Base-by-base conservation (phyloP, 192 early-diverging fungal species). In the Coemansia sp. region DNA sequence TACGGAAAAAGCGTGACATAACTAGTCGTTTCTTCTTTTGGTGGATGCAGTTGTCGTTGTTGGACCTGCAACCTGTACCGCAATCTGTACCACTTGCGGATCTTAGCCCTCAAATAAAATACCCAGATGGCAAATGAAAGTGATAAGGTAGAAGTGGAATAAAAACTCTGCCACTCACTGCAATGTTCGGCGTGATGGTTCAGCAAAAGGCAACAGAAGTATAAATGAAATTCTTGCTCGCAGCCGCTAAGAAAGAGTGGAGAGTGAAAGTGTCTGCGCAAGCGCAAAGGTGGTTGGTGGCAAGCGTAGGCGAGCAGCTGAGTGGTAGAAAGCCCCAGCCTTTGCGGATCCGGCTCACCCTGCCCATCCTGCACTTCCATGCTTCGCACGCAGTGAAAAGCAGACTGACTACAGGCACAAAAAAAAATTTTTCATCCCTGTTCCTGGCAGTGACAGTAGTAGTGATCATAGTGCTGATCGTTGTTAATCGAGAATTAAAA, bases 1-100 rank as follows among this genome's bases (percentile, higher is more conserved):
- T 86, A 54, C 87, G 87, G 85, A 95, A 95, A 71, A 95, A 95
- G 71, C 93, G 92, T 58, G 93, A 93, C 92, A 92, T 92, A 62
- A 54, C 82, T 63, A 26, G 28, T 65, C 50, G 28, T 58, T 66
- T 50, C 32, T 27, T 55, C 44, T 31, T 56, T 58, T 50, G 27
- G 55, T 41, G 60, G 25, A 26, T 22, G 7, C 19, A 22, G 50
- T 22, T n/a, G 19, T 52, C 50, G 21, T 7, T 52, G 50, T 26
- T 52, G 8, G 50, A 52, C 25, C 22, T 52, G 49, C 6, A 38
- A 38, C 34, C 34, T 38, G 34, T 38, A 38, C 3, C 34, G 38
- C 38, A 58, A 41, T 23, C 25, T n/a, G 56, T 41, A 38, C 22
- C 18, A 16, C n/a, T 58, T 19, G 30, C 56, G 56, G 32, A 23